phyloP scores from a whole-genome alignment of 2,329 filamentous ascomycete species.

The Microcyclosporella mali region DNA sequence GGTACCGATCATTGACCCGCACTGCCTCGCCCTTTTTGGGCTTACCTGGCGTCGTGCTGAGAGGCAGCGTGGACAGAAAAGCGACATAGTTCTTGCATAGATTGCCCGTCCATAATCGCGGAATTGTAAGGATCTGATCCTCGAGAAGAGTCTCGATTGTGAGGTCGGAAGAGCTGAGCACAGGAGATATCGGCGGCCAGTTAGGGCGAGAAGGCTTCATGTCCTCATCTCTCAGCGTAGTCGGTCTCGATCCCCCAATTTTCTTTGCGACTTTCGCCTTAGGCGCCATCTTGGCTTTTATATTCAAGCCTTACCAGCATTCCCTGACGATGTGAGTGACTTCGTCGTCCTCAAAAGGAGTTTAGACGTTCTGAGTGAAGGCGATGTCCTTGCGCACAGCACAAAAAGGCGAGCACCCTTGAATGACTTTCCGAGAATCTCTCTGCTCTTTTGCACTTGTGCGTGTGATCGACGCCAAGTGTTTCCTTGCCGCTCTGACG shows the following conservation, averaged over 20 bases:
- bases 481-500: too few relatives aligned
- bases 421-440: too few relatives aligned
- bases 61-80: constrained; percentile 63
- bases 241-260: background rate
- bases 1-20: constrained; percentile 83
- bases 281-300: constrained; percentile 6
- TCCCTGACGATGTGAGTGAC: background rate
- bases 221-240: background rate
- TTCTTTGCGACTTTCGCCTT: constrained; percentile 8
- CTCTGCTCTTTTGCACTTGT: background rate
- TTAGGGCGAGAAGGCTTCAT: constrained; percentile 32
- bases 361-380: background rate
- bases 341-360: too few relatives aligned
- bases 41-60: constrained; percentile 70
- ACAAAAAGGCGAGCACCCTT: background rate
- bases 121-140: constrained; percentile 66
- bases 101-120: constrained; percentile 66
- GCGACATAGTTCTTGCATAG: constrained; percentile 71
- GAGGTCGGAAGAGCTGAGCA: constrained; percentile 61
- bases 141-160: constrained; percentile 51
- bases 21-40: constrained; percentile 76
- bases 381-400: background rate
- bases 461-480: too few relatives aligned
- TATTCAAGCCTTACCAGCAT: too few relatives aligned
- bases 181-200: constrained; percentile 68